phyloP scores from a whole-genome alignment of 768 basidiomycete species.

The Plicaturopsis crispa region DNA sequence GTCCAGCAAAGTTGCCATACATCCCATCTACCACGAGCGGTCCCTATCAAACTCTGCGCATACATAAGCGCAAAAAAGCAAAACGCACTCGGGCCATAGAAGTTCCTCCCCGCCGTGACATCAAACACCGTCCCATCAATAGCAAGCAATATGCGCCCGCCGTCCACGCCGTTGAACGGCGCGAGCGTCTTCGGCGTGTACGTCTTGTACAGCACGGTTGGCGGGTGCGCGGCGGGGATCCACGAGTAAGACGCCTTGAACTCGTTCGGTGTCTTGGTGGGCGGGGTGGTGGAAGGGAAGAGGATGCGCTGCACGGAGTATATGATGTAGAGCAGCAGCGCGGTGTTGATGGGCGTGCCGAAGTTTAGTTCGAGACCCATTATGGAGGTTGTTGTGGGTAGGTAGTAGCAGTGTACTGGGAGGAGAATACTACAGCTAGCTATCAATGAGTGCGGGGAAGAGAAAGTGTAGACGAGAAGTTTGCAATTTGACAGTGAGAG shows the following conservation, averaged over 20 bases:
- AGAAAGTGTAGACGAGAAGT: too few relatives aligned
- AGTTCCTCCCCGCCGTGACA: constrained; percentile 80
- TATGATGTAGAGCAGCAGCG: constrained; percentile 68
- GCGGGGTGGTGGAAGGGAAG: constrained; percentile 53
- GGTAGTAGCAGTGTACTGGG: too few relatives aligned
- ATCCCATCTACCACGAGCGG: constrained; percentile 60
- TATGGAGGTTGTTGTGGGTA: constrained; percentile 1
- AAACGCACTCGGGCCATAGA: constrained; percentile 88
- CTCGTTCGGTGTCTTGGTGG: constrained; percentile 48
- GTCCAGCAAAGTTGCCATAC: constrained; percentile 96
- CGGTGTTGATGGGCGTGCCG: constrained; percentile 75
- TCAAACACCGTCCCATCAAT: constrained; percentile 91
- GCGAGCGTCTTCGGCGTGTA: constrained; percentile 75
- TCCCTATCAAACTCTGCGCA: background rate
- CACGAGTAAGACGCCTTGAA: constrained; percentile 87
- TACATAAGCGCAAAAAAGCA: background rate
- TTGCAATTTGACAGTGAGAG: too few relatives aligned
- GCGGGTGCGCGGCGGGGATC: constrained; percentile 80
- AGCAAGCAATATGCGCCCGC: constrained; percentile 73
- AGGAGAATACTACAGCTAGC: too few relatives aligned
- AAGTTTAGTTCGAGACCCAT: constrained; percentile 37
- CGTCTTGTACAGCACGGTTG: constrained; percentile 66
- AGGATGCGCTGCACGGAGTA: constrained; percentile 71
- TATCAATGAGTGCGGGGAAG: too few relatives aligned
- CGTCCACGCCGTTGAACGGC: constrained; percentile 57